These are phyloP conservation scores for Infundibulicybe gibba DNA, from an alignment of 768 basidiomycete species.

Conservation along the genomic window DNA sequence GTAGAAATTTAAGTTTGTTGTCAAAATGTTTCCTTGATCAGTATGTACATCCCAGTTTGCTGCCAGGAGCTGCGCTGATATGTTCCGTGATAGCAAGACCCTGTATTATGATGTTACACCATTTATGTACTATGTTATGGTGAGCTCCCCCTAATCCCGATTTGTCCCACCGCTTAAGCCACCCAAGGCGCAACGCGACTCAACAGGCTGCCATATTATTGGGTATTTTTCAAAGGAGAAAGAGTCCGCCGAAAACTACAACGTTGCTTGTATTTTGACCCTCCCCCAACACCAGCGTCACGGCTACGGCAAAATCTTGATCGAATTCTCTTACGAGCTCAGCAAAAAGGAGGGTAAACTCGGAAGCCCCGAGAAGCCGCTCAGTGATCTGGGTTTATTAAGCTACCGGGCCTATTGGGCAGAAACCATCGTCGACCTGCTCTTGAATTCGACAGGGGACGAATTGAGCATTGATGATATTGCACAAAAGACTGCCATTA, in stretches of 20 bases:
- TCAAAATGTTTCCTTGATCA: conserved; percentile 99
- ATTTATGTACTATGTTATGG: conserved; percentile 99
- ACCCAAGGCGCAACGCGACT: conserved; percentile 75
- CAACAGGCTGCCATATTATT: conserved; percentile 87
- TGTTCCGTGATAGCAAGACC: conserved; percentile 67
- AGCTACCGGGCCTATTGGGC: conserved; percentile 97
- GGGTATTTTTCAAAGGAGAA: conserved; percentile 99
- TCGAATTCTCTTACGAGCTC: conserved; percentile 97
- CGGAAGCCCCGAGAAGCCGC: conserved; percentile 96
- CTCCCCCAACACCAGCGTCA: conserved; percentile 96
- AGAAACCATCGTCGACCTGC: conserved; percentile 89
- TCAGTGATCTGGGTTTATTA: conserved; percentile 90
- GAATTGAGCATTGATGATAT: conserved; percentile 96
- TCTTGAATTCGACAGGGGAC: conserved; percentile 69
- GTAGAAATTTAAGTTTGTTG: conserved; percentile 91
- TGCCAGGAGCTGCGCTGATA: conserved; percentile 14
- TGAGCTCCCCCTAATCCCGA: conserved; percentile 25
- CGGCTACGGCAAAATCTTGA: conserved; percentile 92
- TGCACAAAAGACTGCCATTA: conserved; percentile 92
- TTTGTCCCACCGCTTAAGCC: conserved; percentile 5
- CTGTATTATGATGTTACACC: conserved; percentile 99
- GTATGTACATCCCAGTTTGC: conserved; percentile 41
- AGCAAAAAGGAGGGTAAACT: conserved; percentile 95
- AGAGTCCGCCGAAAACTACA: conserved; percentile 96
- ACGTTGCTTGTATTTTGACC: conserved; percentile 98